A percentile compares a stretch with the other conserved stretches of the same genome.
These are phyloP conservation scores for Trichoderma gracile DNA, from an alignment of 2,329 filamentous ascomycete genomes.

Conservation along the genomic window DNA sequence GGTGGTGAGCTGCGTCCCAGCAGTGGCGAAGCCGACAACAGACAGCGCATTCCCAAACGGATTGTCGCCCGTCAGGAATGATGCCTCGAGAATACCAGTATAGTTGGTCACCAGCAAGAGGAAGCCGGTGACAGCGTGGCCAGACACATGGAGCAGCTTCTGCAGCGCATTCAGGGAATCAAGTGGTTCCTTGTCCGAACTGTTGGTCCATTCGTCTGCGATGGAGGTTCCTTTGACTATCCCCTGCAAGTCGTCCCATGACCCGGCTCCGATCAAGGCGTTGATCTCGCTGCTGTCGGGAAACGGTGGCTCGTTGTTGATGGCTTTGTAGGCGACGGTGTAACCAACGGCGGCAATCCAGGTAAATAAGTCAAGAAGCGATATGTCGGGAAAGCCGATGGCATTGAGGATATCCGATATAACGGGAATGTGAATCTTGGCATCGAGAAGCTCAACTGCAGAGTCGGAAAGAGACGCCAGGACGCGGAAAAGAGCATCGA, in stretches of 20 bases:
- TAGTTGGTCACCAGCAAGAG: too few relatives aligned
- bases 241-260: not conserved
- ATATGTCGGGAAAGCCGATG: constrained; percentile 5
- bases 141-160: too few relatives aligned
- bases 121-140: too few relatives aligned
- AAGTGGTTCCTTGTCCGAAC: too few relatives aligned
- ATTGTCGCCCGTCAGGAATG: too few relatives aligned
- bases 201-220: too few relatives aligned
- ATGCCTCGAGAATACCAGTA: too few relatives aligned
- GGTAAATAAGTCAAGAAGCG: not conserved
- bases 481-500: not conserved
- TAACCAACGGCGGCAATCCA: not conserved
- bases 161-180: too few relatives aligned
- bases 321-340: constrained; percentile 5
- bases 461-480: not conserved
- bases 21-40: too few relatives aligned
- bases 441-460: not conserved
- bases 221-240: too few relatives aligned
- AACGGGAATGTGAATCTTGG: constrained; percentile 8
- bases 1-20: too few relatives aligned
- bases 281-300: not conserved
- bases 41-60: too few relatives aligned
- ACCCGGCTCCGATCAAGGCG: not conserved
- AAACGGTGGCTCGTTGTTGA: not conserved
- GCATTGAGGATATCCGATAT: constrained; percentile 11